These are phyloP conservation scores for Globisporangium sylvaticum DNA, from an alignment of 352 stramenopile genomes.

Conservation along the genomic window DNA sequence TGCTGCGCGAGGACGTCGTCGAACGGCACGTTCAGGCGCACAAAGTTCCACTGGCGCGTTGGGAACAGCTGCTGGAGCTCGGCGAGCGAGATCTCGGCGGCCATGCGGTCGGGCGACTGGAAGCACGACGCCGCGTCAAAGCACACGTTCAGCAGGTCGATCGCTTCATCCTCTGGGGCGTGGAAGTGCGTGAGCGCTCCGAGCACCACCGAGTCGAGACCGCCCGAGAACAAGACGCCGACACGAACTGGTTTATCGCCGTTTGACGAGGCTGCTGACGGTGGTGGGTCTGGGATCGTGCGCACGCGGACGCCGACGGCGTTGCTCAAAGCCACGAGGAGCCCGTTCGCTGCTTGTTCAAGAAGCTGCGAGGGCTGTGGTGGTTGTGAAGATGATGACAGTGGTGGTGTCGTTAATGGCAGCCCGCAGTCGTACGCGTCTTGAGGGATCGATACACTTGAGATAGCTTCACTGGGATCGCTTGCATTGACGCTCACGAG, in stretches of 20 bases:
- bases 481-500: conserved; percentile 7
- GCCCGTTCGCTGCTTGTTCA: conserved; percentile 23
- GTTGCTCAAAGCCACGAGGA: conserved; percentile 72
- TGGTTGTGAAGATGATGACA: not conserved
- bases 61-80: conserved; percentile 88
- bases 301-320: conserved; percentile 80
- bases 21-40: conserved; percentile 82
- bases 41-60: conserved; percentile 74
- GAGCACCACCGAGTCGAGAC: conserved; percentile 95
- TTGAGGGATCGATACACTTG: not conserved
- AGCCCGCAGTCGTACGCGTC: conserved; percentile 35
- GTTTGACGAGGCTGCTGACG: not conserved
- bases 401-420: not conserved
- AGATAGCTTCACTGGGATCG: not conserved
- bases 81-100: conserved; percentile 72
- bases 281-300: conserved; percentile 34
- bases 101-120: conserved; percentile 88
- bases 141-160: conserved; percentile 95
- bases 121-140: conserved; percentile 78
- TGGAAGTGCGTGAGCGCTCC: conserved; percentile 88
- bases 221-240: conserved; percentile 95
- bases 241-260: conserved; percentile 30
- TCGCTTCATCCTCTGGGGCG: conserved; percentile 41
- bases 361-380: conserved; percentile 5
- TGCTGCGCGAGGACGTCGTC: conserved; percentile 65